Evolutionary conservation across 2,329 filamentous ascomycete genomes (phyloP), one percentile per base, ranked within the genome.

Genomic region (Colletotrichum gloeosporioides): DNA sequence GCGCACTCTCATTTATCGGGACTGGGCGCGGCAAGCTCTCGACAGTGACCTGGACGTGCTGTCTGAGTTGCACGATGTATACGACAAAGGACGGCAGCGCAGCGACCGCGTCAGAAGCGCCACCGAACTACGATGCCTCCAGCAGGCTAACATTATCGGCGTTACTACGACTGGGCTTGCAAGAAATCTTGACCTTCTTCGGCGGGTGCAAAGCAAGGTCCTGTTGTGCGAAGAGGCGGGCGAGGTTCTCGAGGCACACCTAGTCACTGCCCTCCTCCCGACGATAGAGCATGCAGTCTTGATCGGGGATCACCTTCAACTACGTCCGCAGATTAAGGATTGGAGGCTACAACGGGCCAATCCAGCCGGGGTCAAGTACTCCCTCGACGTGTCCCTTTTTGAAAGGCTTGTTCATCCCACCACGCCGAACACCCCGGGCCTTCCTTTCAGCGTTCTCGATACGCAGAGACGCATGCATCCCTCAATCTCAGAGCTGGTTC

Each of bases 151-250:
- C 7, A 85, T 93, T 6, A 87, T 93, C 59, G 92, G 92, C 0
- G 83, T 92, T 3, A 93, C 92, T 0, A 93, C 92, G 0, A 90
- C 89, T 0, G 91, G 91, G 0, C 83, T 93, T 3, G 92, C 92
- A 0, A 83, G 84, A 25, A 88, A 90, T 18, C 81, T 91, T 0
- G 82, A 86, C 0, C 78, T 90, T 2, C 83, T 94, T 0, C 85
- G 87, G 9, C 85, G 86, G 9, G 75, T 93, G 3, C 80, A 83
- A 8, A 84, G 85, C 36, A 93, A 93, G 76, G 88, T 93, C 0
- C 81, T 95, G 18, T 81, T 95, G 1, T 93, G 91, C 39, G 93
- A 95, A 80, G 93, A 95, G 79, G 93, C 93, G 3, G 93, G 90
- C 0, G 93, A 95, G 77, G 90, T 95, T 0, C 85, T 94, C 36